Evolutionary conservation across 2,329 filamentous ascomycete genomes (phyloP).

Genomic region (Colletotrichum simmondsii): DNA sequence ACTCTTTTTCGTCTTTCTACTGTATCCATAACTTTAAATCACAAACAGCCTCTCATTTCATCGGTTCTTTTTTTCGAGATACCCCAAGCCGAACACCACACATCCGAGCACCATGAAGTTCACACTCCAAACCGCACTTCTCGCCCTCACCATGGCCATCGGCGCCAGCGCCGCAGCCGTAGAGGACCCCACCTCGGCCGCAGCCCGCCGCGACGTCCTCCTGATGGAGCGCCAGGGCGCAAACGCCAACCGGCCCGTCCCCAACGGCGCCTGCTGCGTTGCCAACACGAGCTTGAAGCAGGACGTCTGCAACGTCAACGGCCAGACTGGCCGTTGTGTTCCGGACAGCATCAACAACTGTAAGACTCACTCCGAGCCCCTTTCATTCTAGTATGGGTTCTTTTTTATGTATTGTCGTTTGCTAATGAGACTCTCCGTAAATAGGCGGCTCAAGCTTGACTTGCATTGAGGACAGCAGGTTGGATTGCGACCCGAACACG

Average conservation of each 20-base stretch:
- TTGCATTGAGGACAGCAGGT: conserved; percentile 41
- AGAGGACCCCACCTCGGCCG: conserved; percentile 34
- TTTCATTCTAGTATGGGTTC: no score
- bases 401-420: no score
- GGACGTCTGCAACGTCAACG: conserved; percentile 47
- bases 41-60: background rate
- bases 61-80: background rate
- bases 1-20: conserved; percentile 1
- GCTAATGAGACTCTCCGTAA: background rate
- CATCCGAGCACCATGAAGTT: conserved; percentile 43
- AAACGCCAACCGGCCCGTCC: conserved; percentile 47
- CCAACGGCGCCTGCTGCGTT: conserved; percentile 47
- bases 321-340: conserved; percentile 46
- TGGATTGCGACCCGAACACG: conserved; percentile 41
- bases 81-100: background rate
- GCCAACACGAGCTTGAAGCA: conserved; percentile 48
- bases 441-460: conserved; percentile 39
- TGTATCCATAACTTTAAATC: background rate
- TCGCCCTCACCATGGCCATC: conserved; percentile 41
- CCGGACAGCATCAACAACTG: conserved; percentile 48
- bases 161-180: conserved; percentile 35
- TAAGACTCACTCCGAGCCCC: conserved; percentile 34
- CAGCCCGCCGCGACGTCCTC: conserved; percentile 37
- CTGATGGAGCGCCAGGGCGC: conserved; percentile 44
- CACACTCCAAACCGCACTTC: conserved; percentile 38